Conservation (phyloP, 2,329 filamentous ascomycete species). For the Colletotrichum aenigma region DNA sequence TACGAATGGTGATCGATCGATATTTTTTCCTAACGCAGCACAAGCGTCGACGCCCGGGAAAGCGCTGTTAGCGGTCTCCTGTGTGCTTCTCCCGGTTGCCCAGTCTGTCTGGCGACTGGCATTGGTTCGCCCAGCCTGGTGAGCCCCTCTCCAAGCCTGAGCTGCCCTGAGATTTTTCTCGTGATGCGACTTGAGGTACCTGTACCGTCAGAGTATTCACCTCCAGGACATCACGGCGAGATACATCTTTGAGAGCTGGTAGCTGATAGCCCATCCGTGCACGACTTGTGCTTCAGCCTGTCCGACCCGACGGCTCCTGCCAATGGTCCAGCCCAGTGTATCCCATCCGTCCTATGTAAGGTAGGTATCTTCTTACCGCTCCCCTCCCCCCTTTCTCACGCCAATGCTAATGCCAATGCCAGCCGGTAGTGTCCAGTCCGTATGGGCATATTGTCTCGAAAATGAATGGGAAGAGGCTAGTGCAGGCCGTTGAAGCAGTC, state of each 20-base stretch:
- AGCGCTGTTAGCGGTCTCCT: background rate
- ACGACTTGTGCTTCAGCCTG: background rate
- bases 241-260: background rate
- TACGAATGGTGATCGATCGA: conserved; percentile 20
- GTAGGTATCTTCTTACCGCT: background rate
- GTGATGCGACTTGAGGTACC: background rate
- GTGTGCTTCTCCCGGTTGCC: background rate
- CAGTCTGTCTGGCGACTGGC: background rate
- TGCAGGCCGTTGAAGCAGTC: conserved; percentile 4
- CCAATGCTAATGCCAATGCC: background rate
- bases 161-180: background rate
- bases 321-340: background rate
- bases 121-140: background rate
- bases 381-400: background rate
- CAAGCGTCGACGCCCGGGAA: conserved; percentile 16
- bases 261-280: background rate
- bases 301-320: background rate
- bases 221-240: background rate
- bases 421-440: background rate
- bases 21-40: conserved; percentile 14
- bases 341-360: background rate
- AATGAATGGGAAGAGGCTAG: background rate
- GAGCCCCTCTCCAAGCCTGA: conserved; percentile 5
- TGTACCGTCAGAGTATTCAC: background rate
- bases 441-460: background rate